Evolutionary conservation across 208 protist species (phyloP).

Genomic region (Leptomonas pyrrhocoris): DNA sequence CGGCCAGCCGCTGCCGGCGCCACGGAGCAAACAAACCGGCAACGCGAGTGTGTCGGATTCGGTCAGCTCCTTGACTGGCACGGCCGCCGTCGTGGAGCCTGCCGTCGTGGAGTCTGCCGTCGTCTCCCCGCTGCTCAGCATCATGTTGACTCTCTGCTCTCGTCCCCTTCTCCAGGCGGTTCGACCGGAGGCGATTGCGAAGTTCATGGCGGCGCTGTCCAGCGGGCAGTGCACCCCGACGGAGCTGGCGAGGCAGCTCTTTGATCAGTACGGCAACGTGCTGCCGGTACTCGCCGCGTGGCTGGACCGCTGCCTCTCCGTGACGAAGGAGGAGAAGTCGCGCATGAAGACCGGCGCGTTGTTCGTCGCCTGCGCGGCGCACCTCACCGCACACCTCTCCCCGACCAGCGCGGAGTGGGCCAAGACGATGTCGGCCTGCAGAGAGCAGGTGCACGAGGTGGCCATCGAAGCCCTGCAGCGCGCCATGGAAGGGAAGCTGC

Average conservation of each 20-base stretch:
- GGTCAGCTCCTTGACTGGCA: conserved; percentile 26
- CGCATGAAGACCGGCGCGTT: conserved; percentile 56
- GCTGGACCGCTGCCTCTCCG: conserved; percentile 69
- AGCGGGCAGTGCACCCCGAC: conserved; percentile 26
- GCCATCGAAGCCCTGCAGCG: conserved; percentile 46
- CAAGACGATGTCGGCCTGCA: conserved; percentile 22
- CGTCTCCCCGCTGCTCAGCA: conserved; percentile 23
- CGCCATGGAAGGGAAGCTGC: conserved; percentile 54
- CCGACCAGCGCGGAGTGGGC: conserved; percentile 13
- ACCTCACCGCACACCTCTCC: conserved; percentile 21
- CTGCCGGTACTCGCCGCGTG: conserved; percentile 51
- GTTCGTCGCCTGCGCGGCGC: conserved; percentile 36
- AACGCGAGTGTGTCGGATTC: conserved; percentile 25
- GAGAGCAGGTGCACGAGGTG: conserved; percentile 49
- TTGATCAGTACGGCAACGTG: conserved; percentile 49
- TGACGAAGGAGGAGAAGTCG: conserved; percentile 71
- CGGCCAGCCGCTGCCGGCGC: conserved; percentile 50
- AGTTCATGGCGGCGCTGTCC: conserved; percentile 57
- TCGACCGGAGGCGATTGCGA: conserved; percentile 52
- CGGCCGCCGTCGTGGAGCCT: too few species aligned
- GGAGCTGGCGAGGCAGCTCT: conserved; percentile 41
- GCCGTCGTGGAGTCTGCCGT: conserved; percentile 17
- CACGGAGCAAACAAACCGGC: conserved; percentile 40
- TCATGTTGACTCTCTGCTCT: conserved; percentile 21
- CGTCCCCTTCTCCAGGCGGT: conserved; percentile 31